Evolutionary conservation across 2,329 filamentous ascomycete species (phyloP), one percentile per base, ranked within the genome.

Genomic region (Talaromyces sp.): DNA sequence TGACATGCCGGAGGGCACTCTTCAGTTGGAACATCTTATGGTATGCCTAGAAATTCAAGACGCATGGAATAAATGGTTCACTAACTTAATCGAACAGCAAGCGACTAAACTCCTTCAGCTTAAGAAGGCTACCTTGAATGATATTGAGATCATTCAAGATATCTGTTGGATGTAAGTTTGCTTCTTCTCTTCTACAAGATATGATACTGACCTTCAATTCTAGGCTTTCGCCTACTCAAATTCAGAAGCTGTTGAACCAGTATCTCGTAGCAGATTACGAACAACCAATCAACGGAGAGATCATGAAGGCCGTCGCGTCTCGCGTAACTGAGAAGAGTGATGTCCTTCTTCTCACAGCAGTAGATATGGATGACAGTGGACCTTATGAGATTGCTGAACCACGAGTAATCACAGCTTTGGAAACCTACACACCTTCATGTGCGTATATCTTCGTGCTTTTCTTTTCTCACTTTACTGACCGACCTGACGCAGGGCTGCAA

Each of bases 131-230:
- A 99, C 94, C 1, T 78, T 99, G 71, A 99, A 97, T 73, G 94
- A 99, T 70, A 99, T 99, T 68, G 94, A 99, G 77, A 99, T 99
- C 68, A 99, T 99, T 69, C 94, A 99, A 79, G 94, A 99, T 73
- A 99, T 99, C 68, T 99, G 94, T 83, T 97, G 93, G 93, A 97
- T 97, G 93, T 95, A 78, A 85, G 89, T 84, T 43, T 55, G 9
- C 22, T 22, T 5, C 13, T 6, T 43, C 5, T 43, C 3, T 17
- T 21, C n/a, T 6, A 6, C 35, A 15, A 36, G 59, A 28, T 9
- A 31, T 50, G 10, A 59, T 64, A 53, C 65, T 53, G 25, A 56
- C 53, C 46, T 36, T 11, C 9, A 13, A 50, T 35, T 25, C 15
- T 61, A 94, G 89, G 89, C 84, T 99, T 55, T 97, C 93, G 1